Evolutionary conservation across 192 early-diverging fungal genomes (phyloP).

Genomic region (Coemansia sp.): DNA sequence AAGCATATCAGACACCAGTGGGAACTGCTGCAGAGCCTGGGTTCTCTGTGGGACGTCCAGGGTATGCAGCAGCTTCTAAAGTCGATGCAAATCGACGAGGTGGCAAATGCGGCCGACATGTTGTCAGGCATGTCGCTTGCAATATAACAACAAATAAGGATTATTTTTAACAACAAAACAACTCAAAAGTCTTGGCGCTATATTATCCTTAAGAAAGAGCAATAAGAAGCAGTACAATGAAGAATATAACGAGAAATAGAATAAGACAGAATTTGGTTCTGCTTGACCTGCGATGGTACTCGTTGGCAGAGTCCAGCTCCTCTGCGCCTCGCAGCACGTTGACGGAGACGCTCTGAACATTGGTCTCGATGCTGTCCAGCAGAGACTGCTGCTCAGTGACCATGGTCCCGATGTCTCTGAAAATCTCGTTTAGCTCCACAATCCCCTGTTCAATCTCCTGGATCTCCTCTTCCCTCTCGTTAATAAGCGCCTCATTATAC

Average conservation of each 20-base stretch:
- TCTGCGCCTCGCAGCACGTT: constrained; percentile 78
- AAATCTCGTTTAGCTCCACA: constrained; percentile 94
- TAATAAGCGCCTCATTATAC: constrained; percentile 92
- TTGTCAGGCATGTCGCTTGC: constrained; percentile 36
- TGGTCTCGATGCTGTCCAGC: constrained; percentile 93
- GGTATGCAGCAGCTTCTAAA: constrained; percentile 41
- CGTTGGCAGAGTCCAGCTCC: constrained; percentile 77
- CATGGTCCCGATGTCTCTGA: constrained; percentile 91
- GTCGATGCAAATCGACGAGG: constrained; percentile 53
- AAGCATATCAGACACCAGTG: constrained; percentile 45
- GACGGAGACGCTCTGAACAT: constrained; percentile 79
- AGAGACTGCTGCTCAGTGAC: constrained; percentile 96
- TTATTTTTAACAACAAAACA: constrained; percentile 4
- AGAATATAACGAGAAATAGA: constrained; percentile 71
- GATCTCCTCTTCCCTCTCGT: constrained; percentile 91
- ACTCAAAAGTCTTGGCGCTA: background rate
- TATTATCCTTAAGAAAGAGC: constrained; percentile 26
- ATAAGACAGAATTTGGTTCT: constrained; percentile 84
- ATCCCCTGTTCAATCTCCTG: constrained; percentile 91
- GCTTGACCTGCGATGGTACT: constrained; percentile 74
- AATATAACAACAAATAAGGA: background rate
- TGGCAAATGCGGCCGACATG: constrained; percentile 47
- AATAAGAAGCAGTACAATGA: constrained; percentile 63
- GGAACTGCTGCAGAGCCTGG: constrained; percentile 33
- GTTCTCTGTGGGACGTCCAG: constrained; percentile 43